Evolutionary conservation across 192 early-diverging fungal genomes (phyloP), one percentile per base, ranked within the genome.

Genomic region (Coemansia sp.): DNA sequence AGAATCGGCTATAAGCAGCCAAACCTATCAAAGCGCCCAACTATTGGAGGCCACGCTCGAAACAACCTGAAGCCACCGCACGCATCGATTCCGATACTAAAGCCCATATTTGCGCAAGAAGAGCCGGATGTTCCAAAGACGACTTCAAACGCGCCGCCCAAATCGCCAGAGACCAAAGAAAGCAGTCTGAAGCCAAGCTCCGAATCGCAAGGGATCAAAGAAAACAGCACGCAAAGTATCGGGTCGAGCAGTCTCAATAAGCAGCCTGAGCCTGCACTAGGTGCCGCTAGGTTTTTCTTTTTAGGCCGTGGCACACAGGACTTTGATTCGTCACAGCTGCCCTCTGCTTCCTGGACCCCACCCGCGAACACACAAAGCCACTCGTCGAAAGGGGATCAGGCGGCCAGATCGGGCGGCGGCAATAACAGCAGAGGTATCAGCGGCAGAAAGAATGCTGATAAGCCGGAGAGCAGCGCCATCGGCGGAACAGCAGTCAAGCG

Each of bases 31-130:
- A 62, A 62, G 13, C 60, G 60, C 5, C 60, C 60, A 5, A 22
- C 54, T 34, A 62, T 68, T 27, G 60, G 60, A n/a, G 64, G 64
- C 1, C 57, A 65, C 36, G 69, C 69, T n/a, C 58, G 69, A 39
- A 62, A 65, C 55, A 65, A 66, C 52, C 47, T 66, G 42, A 72
- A 57, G 19, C 24, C 64, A 4, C 19, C 45, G 25, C 60, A 72
- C 49, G 53, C 19, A 27, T 35, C 60, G n/a, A 51, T 51, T 3
- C 53, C 64, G 3, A 24, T 42, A 9, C 58, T 61, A 10, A 72
- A 66, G 55, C 58, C 62, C 23, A 57, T 72, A 19, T 61, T 64
- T 42, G 52, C 49, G 14, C 58, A 61, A 20, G 69, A 61, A n/a
- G 39, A 16, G 11, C 1, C 39, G 3, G 39, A 16, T 42, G 13